Percentiles rank a stretch among this genome's conserved stretches.
phyloP scores from a whole-genome alignment of 768 basidiomycete genomes.

The Phanerochaete sordida region DNA sequence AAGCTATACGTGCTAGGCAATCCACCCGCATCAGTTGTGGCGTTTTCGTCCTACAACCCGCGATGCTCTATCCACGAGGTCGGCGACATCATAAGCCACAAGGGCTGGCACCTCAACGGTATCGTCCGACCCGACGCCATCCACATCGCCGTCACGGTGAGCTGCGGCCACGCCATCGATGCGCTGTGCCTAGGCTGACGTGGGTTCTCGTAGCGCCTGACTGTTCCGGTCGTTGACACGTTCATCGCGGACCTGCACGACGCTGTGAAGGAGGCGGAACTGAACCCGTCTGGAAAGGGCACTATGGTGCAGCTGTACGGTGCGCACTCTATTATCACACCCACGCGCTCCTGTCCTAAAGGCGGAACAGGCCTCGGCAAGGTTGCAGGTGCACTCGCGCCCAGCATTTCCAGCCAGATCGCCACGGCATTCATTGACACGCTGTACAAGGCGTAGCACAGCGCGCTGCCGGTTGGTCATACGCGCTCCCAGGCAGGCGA shows the following conservation, averaged over 20 bases:
- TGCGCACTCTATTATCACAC: constrained; percentile 30
- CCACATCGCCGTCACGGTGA: constrained; percentile 92
- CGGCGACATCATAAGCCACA: constrained; percentile 81
- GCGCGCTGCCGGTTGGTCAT: neutral
- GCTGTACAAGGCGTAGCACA: constrained; percentile 66
- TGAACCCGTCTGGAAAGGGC: constrained; percentile 65
- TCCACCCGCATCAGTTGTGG: constrained; percentile 87
- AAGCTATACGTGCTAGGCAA: constrained; percentile 89
- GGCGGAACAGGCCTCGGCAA: constrained; percentile 65
- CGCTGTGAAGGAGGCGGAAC: constrained; percentile 67
- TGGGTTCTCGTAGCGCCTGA: constrained; percentile 54
- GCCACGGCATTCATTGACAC: constrained; percentile 81
- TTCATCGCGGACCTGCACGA: constrained; percentile 85
- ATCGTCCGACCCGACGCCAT: constrained; percentile 75
- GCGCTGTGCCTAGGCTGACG: constrained; percentile 5
- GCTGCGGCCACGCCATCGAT: constrained; percentile 22
- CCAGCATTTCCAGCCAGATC: constrained; percentile 72
- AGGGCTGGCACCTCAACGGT: constrained; percentile 92
- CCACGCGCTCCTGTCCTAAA: neutral
- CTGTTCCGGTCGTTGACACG: constrained; percentile 68
- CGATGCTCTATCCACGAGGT: constrained; percentile 79
- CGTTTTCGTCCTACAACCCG: constrained; percentile 67
- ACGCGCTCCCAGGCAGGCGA: neutral
- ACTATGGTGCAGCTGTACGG: constrained; percentile 92
- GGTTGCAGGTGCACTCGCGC: constrained; percentile 72